Evolutionary conservation across 805 yeast species (phyloP), one percentile per base, ranked within the genome.

Genomic region (Groenewaldozyma tartarivorans): DNA sequence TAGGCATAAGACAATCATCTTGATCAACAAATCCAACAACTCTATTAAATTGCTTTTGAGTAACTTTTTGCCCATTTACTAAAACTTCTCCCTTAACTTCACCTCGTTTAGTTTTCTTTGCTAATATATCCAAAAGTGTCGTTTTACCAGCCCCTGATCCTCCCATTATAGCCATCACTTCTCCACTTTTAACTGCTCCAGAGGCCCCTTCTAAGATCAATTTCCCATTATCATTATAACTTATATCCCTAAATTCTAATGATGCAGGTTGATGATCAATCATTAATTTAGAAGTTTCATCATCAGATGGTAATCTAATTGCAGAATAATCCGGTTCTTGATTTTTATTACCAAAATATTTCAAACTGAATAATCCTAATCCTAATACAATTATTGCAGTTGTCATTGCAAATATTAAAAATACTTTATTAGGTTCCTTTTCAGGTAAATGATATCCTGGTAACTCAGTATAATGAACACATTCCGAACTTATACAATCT

Each of bases 101-200:
- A 2, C 98, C 98, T 26, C 78, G 71, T 55, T 90, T 92, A 55
- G 78, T 74, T 56, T 90, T 92, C 36, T 80, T 82, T 0, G 97
- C 97, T 42, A 92, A 65, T 44, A 92, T 87, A 56, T 92, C 98
- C 39, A 92, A 65, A 33, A 92, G 63, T 0, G 98, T 90, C 1
- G 98, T 90, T 57, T 92, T 92, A 39, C 98, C 98, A 11, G 98
- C 97, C 38, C 98, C 98, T 0, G 96, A 88, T 1, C 96, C 96
- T 34, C 98, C 98, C 95, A 92, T 85, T 33, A 92, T 86, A 0
- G 98, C 97, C 57, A 87, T 60, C 46, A 94, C 81, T 57, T 87
- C 87, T 30, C 96, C 81, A 2, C 96, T 95, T 39, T 75, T 75
- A 2, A 79, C 95, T 11, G 76, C 51, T 6, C 98, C 98, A 50